These are phyloP conservation scores for Manihot esculenta DNA, from an alignment of 441 rosid species.

Conservation along the genomic window DNA sequence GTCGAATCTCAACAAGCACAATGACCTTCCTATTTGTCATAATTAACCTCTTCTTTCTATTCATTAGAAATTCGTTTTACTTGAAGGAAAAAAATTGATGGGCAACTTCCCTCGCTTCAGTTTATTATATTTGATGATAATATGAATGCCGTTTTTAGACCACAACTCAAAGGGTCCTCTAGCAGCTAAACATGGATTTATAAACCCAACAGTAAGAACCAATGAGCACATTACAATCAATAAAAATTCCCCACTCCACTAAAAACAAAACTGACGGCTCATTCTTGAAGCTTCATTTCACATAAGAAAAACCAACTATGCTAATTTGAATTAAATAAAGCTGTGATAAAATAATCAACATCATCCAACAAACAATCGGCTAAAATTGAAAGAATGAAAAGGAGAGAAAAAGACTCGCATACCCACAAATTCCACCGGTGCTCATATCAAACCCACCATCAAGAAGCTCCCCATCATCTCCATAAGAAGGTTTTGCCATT, in stretches of 20 bases:
- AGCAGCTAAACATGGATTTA: neutral
- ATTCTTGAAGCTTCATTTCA: neutral
- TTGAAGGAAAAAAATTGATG: neutral
- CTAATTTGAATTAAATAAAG: neutral
- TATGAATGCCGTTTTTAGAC: neutral
- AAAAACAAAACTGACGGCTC: neutral
- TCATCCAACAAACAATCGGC: neutral
- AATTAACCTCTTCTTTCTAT: neutral
- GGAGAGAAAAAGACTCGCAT: slow-evolving; percentile 19
- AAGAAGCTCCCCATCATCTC: slow-evolving; percentile 71
- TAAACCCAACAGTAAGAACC: neutral
- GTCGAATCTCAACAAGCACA: too few relatives aligned
- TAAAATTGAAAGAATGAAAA: neutral
- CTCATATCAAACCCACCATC: slow-evolving; percentile 92
- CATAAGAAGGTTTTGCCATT: slow-evolving; percentile 75
- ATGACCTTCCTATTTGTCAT: neutral
- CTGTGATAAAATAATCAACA: neutral
- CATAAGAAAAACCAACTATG: neutral
- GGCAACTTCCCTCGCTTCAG: neutral
- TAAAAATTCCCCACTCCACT: neutral
- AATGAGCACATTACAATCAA: neutral
- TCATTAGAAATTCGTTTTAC: neutral
- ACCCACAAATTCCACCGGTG: slow-evolving; percentile 91
- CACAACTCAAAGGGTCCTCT: neutral
- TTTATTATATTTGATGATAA: neutral